phyloP scores from a whole-genome alignment of 202 grass and related monocot species.

The Cymbopogon flexuosus region DNA sequence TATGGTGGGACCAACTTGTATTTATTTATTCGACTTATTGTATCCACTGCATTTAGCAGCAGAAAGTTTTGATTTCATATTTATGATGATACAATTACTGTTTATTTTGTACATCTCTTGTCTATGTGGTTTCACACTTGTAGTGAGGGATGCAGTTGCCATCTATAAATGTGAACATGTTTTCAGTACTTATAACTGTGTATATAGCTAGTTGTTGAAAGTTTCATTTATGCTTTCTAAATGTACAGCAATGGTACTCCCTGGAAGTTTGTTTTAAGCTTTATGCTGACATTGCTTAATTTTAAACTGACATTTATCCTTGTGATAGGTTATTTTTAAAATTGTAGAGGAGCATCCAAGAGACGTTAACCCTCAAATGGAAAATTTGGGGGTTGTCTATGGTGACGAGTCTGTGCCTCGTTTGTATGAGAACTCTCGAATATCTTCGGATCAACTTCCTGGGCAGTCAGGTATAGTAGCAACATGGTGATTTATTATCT shows the following conservation, averaged over 20 bases:
- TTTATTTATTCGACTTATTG: not conserved
- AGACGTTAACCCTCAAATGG: slow-evolving; percentile 69
- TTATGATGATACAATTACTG: not conserved
- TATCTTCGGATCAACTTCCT: slow-evolving; percentile 88
- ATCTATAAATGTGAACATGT: not conserved
- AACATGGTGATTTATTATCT: slow-evolving; percentile 32
- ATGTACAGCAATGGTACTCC: not conserved
- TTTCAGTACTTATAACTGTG: not conserved
- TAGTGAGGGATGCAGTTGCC: not conserved
- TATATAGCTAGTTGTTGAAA: not conserved
- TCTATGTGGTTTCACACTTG: not conserved
- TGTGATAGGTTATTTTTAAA: slow-evolving; percentile 84
- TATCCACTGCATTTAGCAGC: not conserved
- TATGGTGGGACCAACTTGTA: not conserved
- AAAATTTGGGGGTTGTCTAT: slow-evolving; percentile 65
- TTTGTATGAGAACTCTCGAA: slow-evolving; percentile 82
- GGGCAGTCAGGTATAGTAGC: slow-evolving; percentile 63
- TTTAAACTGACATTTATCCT: slow-evolving; percentile 23
- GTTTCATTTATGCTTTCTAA: not conserved
- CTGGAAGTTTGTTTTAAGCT: not conserved
- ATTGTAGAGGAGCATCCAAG: slow-evolving; percentile 93
- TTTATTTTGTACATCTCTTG: not conserved
- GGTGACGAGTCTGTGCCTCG: slow-evolving; percentile 92
- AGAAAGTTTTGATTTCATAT: not conserved
- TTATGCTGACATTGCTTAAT: not conserved